Base-by-base conservation (phyloP, 768 basidiomycete genomes). In the Cystobasidiopsis lactophilus region DNA sequence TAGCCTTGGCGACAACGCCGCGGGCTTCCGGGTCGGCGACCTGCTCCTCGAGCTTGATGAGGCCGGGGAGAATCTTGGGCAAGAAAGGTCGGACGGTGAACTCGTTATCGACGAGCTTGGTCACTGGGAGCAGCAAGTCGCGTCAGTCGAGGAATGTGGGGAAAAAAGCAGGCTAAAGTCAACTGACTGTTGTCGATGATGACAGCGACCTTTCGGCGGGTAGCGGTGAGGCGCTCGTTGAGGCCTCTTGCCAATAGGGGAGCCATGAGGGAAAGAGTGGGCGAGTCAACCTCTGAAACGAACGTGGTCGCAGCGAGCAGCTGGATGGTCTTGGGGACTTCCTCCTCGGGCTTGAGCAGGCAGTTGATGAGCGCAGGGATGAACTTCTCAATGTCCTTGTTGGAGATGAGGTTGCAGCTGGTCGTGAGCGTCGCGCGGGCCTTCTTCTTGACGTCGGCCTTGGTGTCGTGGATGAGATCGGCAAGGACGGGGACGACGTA, bases 11-110 rank as follows among this genome's bases (percentile, higher is more conserved):
- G 61, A 89, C 78, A 59, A 96, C 82, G 54, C 78, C 74, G 69
- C 93, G 93, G 43, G 93, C 93, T 69, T 98, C 93, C 52, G 93
- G 93, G 70, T 98, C 93, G 71, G 85, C 89, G 55, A 96, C 85
- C 64, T 81, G 76, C 56, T 76, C 75, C 74, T 91, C 83, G 59
- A 91, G 80, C 78, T 96, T 96, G 60, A 65, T 40, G 50, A 96
- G 73, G 40, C 85, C 88, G 56, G 79, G 73, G 26, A 88, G 72
- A 9, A 89, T 84, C 11, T 80, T 74, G 62, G 84, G 78, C 52
- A 77, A 82, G 67, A 93, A 95, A 30, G 85, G 85, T 55, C 88
- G 81, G 63, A 93, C 84, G 52, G 88, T 86, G 37, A 80, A 76
- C 53, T 77, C 77, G 13, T 84, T 85, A 59, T 84, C 81, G n/a